Percentiles rank a stretch among this genome's conserved stretches.
These are phyloP conservation scores for Aspergillus quadrilineatus DNA, from an alignment of 2,329 filamentous ascomycete genomes.

Conservation along the genomic window DNA sequence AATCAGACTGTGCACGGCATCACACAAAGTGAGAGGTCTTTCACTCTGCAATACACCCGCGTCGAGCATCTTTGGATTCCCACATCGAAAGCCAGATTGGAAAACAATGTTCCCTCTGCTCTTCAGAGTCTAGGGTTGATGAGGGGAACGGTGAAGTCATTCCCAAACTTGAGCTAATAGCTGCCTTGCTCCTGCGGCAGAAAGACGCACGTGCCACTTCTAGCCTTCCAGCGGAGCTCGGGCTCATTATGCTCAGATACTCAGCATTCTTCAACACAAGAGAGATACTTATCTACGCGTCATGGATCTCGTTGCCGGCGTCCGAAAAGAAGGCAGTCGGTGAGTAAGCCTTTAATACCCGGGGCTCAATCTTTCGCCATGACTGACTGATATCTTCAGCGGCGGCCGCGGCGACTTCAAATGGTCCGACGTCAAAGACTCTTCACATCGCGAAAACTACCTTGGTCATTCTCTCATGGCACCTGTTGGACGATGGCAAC, in stretches of 20 bases:
- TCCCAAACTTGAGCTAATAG: not conserved
- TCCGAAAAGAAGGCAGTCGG: conserved; percentile 85
- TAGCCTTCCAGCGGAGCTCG: not conserved
- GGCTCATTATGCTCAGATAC: not conserved
- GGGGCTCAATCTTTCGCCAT: not conserved
- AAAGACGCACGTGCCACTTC: conserved; percentile 23
- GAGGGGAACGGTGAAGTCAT: conserved; percentile 22
- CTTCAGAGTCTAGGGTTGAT: not conserved
- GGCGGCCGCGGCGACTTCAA: conserved; percentile 90
- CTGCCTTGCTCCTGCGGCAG: conserved; percentile 18
- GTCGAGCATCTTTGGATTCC: conserved; percentile 10
- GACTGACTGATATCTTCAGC: conserved; percentile 42
- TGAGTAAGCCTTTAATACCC: conserved; percentile 33
- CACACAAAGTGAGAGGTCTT: conserved; percentile 11
- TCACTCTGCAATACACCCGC: conserved; percentile 9
- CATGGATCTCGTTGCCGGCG: conserved; percentile 92
- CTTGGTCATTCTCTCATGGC: conserved; percentile 91
- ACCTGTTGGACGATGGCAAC: conserved; percentile 88
- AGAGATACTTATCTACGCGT: conserved; percentile 17
- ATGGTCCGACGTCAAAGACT: conserved; percentile 90
- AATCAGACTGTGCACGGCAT: conserved; percentile 19
- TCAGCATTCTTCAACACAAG: not conserved
- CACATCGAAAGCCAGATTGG: not conserved
- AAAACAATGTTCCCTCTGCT: not conserved
- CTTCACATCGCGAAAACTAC: conserved; percentile 82